These are phyloP conservation scores for Russula earlei DNA, from an alignment of 768 basidiomycete species.

Conservation along the genomic window DNA sequence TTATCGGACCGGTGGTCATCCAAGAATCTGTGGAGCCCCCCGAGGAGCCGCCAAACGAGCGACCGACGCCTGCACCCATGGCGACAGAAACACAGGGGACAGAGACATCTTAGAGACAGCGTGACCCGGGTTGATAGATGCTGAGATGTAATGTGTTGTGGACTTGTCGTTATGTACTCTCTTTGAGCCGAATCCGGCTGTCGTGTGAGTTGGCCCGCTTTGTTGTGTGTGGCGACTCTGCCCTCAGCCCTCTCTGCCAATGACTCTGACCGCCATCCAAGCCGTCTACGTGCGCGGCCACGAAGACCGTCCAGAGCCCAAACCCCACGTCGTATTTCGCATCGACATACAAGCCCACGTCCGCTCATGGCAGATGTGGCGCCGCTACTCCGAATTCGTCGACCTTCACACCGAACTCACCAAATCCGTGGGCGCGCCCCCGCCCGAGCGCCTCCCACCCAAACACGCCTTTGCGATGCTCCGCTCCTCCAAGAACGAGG, in stretches of 20 bases:
- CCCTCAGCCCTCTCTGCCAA: neutral
- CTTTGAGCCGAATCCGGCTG: neutral
- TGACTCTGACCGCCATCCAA: slow-evolving; percentile 62
- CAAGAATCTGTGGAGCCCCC: slow-evolving; percentile 14
- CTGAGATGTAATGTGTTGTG: neutral
- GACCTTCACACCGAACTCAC: slow-evolving; percentile 76
- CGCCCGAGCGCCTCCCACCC: slow-evolving; percentile 72
- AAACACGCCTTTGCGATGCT: slow-evolving; percentile 73
- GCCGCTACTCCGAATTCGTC: slow-evolving; percentile 91
- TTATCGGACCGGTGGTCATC: slow-evolving; percentile 42
- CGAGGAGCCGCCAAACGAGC: slow-evolving; percentile 14
- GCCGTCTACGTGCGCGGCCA: slow-evolving; percentile 59
- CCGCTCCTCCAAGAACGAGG: slow-evolving; percentile 45
- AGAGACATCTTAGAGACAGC: neutral
- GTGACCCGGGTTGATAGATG: neutral
- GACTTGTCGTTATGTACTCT: neutral
- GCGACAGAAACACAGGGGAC: neutral
- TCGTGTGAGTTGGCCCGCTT: neutral
- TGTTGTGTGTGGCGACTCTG: neutral
- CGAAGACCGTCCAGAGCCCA: slow-evolving; percentile 61
- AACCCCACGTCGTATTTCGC: slow-evolving; percentile 72
- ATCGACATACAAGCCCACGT: slow-evolving; percentile 83
- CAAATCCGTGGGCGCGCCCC: slow-evolving; percentile 68
- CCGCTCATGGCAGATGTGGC: slow-evolving; percentile 88
- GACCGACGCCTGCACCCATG: neutral